Evolutionary conservation across 176 grass and related monocot species (phyloP), one percentile per base, ranked within the genome.

Genomic region (Musa acuminata): DNA sequence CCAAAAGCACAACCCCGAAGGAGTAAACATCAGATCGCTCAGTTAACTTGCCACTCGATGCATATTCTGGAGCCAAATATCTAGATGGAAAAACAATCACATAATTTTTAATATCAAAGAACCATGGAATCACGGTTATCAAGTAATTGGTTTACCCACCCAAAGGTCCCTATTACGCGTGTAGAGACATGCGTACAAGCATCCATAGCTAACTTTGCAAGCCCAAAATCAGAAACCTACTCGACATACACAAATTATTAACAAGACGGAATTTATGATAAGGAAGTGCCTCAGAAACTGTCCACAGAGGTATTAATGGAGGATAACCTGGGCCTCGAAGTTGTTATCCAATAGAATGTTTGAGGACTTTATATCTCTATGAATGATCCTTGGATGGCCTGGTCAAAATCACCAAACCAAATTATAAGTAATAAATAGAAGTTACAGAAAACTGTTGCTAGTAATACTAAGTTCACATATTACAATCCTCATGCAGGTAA

Each of bases 31-130:
- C 90, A 55, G 95, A 98, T 75, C 79, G 83, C 64, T 98, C 90
- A 0, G 90, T 98, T 64, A 98, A 68, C 77, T 98, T 98, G 51
- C 95, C 90, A 2, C 82, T 85, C 2, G 88, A 93, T 0, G 90
- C 95, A 63, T 98, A 98, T 77, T 98, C 82, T 13, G 90, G 95
- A 52, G 94, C 94, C 90, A 98, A 67, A 71, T 98, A 98, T 73
- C 94, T 93, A 49, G 5, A 26, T 53, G 78, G 0, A 50, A 79
- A 49, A 74, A 66, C 35, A 52, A 79, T 52, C 73, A 3, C 6
- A 52, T 57, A 49, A 49, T 51, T 77, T 52, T 63, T 24, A 51
- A 77, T 59, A 16, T 51, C 16, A 65, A 51, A 54, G 11, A 23
- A 53, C 25, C 50, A 72, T 49, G 20, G 16, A 16, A 77, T 51